phyloP scores from a whole-genome alignment of 495 filamentous ascomycete species.

The Penicillium waksmanii region DNA sequence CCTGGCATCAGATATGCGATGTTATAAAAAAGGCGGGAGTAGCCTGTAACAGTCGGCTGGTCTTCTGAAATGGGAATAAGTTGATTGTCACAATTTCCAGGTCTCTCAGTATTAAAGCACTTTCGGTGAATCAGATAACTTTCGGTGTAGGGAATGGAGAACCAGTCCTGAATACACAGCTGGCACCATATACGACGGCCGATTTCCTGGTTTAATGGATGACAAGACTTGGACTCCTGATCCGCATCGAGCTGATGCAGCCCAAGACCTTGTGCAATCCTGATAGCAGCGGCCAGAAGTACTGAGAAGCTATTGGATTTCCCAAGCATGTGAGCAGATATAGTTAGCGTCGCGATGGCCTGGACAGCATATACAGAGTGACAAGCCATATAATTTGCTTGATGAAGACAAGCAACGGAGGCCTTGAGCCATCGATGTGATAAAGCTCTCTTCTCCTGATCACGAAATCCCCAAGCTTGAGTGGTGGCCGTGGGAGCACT shows the following conservation, averaged over 20 bases:
- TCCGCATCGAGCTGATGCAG: constrained; percentile 29
- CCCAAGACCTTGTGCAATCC: constrained; percentile 37
- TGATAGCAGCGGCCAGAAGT: constrained; percentile 34
- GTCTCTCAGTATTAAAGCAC: constrained; percentile 35
- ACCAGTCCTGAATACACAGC: constrained; percentile 49
- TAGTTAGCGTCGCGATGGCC: constrained; percentile 44
- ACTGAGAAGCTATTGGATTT: constrained; percentile 42
- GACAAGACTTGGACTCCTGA: constrained; percentile 2
- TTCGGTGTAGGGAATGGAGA: constrained; percentile 48
- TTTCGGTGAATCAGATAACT: constrained; percentile 41
- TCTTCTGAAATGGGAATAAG: constrained; percentile 34
- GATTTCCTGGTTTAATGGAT: constrained; percentile 32
- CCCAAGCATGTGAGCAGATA: constrained; percentile 47
- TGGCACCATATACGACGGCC: constrained; percentile 45
- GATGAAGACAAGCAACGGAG: constrained; percentile 36
- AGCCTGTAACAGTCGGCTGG: constrained; percentile 34
- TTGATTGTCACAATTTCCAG: constrained; percentile 39
- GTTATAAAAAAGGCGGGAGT: constrained; percentile 37
- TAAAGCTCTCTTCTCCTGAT: constrained; percentile 35
- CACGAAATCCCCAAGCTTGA: constrained; percentile 39
- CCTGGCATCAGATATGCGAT: constrained; percentile 42
- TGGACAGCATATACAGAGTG: constrained; percentile 40
- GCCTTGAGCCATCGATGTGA: constrained; percentile 43
- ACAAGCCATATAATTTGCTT: constrained; percentile 39
- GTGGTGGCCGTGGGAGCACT: constrained; percentile 33